Evolutionary conservation across 2,329 filamentous ascomycete genomes (phyloP), one percentile per base, ranked within the genome.

Genomic region (Ceratocystis huliohia): DNA sequence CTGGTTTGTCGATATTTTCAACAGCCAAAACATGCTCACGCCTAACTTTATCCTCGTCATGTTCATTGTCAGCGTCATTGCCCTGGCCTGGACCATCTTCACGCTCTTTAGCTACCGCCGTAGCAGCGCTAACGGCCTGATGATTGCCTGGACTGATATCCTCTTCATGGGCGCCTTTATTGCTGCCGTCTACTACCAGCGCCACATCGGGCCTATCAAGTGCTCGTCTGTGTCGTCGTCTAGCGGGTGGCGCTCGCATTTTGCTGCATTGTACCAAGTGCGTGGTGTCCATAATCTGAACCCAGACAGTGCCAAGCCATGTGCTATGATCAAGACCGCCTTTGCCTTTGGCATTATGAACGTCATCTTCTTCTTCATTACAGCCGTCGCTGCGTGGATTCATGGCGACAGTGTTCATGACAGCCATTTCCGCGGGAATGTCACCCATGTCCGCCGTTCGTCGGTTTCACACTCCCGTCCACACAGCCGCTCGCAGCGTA

Each of bases 331-430:
- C 73, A 97, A 96, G 82, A 88, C 92, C 0, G 82, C 81, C 70
- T 97, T 91, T 77, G 93, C 91, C 2, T 86, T 96, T 71, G 91
- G 84, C 62, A 96, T 97, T 75, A 95, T 96, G 82, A 89, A 94
- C 75, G 79, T 80, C 70, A 78, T 94, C 70, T 87, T 92, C 74
- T 96, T 96, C 77, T 86, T 88, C 74, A 79, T 88, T 73, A 94
- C 90, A 2, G 82, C 84, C 64, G 76, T 93, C 33, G 79, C 94
- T 56, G 90, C 91, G 30, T 82, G 79, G 70, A 74, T 80, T 70
- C 82, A 78, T 75, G 87, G 77, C 73, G 79, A 79, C 68, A 62
- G 67, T 41, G 57, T 33, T 17, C 62, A 41, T 44, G 80, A 83
- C 71, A 78, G 79, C 8, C 74, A 75, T 70, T 76, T 80, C 70